Evolutionary conservation across 768 basidiomycete genomes (phyloP), one percentile per base, ranked within the genome.

Genomic region (Podaxis rugospora): DNA sequence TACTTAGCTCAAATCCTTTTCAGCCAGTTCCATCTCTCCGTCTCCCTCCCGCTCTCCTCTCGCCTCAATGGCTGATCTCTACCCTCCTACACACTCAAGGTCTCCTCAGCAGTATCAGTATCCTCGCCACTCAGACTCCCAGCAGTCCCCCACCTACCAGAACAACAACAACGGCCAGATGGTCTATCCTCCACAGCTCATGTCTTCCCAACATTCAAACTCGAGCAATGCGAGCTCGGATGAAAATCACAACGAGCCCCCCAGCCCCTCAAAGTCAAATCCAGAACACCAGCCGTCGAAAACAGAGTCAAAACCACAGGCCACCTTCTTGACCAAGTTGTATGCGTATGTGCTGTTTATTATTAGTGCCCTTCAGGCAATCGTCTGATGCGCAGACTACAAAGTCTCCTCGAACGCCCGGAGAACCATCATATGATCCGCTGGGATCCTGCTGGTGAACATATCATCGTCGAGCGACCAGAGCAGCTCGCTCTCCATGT

Each of bases 361-460:
- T 27, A 49, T 49, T 27, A 49, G 47, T 25, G 9, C 5, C 47
- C 18, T 13, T 25, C 18, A n/a, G 10, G 21, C 47, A 18, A 21
- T 21, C 47, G 40, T 25, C 47, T 49, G 47, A 49, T 49, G 23
- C 13, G 47, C 28, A 67, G 65, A 56, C 56, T 58, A 36, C 64
- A 57, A 68, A 94, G 92, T 55, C 87, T 94, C 53, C 86, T 94
- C 70, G 93, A 94, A 73, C 88, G 92, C 51, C 85, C 90, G 60
- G 93, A 95, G 75, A 95, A 95, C 75, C 91, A 95, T 67, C 91
- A 94, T 73, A 95, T 96, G 90, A 95, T 97, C 72, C 89, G 94
- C 55, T 97, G 94, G 94, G 93, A 95, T 71, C 88, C 90, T 14
- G 87, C 88, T 21, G 95, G 94, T 63, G 91, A 94, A 71, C 90